These are phyloP conservation scores for Edaphochlamys debaryana DNA, from an alignment of 139 green algal species.

Conservation along the genomic window DNA sequence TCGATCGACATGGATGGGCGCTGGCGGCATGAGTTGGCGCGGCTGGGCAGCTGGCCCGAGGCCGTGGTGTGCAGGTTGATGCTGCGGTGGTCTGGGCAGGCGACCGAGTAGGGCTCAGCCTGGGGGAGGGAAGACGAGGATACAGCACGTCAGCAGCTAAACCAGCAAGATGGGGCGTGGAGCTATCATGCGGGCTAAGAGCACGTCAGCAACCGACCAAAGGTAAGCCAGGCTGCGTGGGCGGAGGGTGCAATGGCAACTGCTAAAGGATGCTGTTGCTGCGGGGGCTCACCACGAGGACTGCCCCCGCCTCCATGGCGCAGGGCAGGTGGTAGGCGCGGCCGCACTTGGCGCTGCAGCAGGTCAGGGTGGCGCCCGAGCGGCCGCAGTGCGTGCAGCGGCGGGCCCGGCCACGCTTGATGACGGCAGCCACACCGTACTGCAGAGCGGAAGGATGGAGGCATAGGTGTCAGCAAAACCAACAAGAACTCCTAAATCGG, in stretches of 20 bases:
- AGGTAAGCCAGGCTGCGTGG: too few relatives aligned
- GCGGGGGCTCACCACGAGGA: constrained; percentile 43
- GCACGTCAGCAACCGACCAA: too few relatives aligned
- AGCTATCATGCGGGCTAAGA: too few relatives aligned
- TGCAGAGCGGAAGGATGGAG: neutral
- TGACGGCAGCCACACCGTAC: constrained; percentile 26
- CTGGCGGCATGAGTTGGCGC: neutral
- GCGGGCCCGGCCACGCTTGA: constrained; percentile 19
- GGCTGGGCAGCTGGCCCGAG: neutral
- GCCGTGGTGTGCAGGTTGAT: neutral
- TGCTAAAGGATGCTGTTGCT: too few relatives aligned
- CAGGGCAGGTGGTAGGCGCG: constrained; percentile 51
- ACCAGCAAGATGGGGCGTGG: too few relatives aligned
- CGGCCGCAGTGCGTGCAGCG: constrained; percentile 47
- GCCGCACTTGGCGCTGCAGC: constrained; percentile 37
- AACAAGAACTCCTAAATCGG: too few relatives aligned
- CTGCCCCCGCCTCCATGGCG: constrained; percentile 39
- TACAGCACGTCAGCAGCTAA: too few relatives aligned
- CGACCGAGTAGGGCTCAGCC: constrained; percentile 55
- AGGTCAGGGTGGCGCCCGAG: constrained; percentile 50
- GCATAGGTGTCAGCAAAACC: too few relatives aligned
- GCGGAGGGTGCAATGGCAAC: too few relatives aligned
- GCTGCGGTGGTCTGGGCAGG: constrained; percentile 35
- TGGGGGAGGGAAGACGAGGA: constrained; percentile 8
- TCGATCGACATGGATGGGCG: neutral